Evolutionary conservation across 495 filamentous ascomycete genomes (phyloP).

Genomic region (Lasiosphaeria ovina): DNA sequence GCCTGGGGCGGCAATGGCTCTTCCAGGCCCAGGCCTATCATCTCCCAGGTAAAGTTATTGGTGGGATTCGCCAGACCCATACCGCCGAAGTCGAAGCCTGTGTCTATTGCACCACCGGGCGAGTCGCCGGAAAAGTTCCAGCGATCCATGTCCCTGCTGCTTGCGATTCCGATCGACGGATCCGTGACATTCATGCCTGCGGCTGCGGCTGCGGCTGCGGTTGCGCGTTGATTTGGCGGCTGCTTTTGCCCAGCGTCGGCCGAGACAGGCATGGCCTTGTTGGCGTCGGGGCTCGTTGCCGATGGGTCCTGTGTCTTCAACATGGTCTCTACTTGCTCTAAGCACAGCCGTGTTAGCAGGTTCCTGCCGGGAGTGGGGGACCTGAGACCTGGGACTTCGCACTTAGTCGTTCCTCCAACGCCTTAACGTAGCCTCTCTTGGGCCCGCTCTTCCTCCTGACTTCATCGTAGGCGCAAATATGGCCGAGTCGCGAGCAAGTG

Average conservation of each 20-base stretch:
- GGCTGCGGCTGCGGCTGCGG: slow-evolving; percentile 28
- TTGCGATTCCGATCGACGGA: slow-evolving; percentile 43
- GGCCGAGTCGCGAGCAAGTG: slow-evolving; percentile 84
- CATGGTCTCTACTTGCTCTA: slow-evolving; percentile 92
- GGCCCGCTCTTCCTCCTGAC: slow-evolving; percentile 96
- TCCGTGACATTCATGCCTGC: slow-evolving; percentile 47
- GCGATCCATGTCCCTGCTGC: slow-evolving; percentile 47
- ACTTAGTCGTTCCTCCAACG: slow-evolving; percentile 92
- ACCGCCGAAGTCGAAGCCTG: slow-evolving; percentile 48
- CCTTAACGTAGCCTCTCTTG: slow-evolving; percentile 97
- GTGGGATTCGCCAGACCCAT: slow-evolving; percentile 46
- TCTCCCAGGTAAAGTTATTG: slow-evolving; percentile 72
- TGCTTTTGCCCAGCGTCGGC: slow-evolving; percentile 32
- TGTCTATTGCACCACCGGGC: slow-evolving; percentile 44
- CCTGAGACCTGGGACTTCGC: slow-evolving; percentile 30
- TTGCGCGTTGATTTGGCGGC: slow-evolving; percentile 30
- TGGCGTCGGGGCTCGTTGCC: slow-evolving; percentile 31
- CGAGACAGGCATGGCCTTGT: slow-evolving; percentile 31
- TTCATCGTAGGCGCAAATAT: slow-evolving; percentile 94
- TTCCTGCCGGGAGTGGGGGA: not conserved
- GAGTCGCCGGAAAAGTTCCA: slow-evolving; percentile 54
- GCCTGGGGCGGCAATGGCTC: slow-evolving; percentile 87
- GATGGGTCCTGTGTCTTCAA: slow-evolving; percentile 68
- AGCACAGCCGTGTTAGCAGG: slow-evolving; percentile 21
- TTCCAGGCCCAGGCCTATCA: slow-evolving; percentile 90